Evolutionary conservation across 2,329 filamentous ascomycete genomes (phyloP), one percentile per base, ranked within the genome.

Genomic region (Esteya vermicola): DNA sequence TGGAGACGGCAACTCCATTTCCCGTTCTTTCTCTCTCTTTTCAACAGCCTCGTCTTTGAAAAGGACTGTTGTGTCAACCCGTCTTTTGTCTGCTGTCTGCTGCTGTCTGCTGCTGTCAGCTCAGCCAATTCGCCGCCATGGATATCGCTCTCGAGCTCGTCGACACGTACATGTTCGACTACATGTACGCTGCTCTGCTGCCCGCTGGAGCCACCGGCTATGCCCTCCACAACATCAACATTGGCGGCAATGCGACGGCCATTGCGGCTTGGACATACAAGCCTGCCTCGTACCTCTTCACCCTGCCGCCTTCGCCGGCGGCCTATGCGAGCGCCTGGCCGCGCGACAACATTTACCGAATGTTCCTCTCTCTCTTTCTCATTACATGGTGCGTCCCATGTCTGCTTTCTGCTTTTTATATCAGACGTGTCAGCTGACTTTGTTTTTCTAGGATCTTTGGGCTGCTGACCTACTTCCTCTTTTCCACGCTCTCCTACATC

Each of bases 131-230:
- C 16, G 23, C 42, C 39, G 30, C 38, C 42, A 95, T 96, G 89
- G 89, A 96, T 68, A 76, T 95, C 62, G 76, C 91, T 34, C 80
- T 95, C 49, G 88, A 95, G 62, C 52, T 88, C 44, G 72, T 75
- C 61, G 89, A 96, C 62, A 84, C 79, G 51, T 85, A 81, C 54
- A 53, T 88, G 47, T 81, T 81, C 59, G 89, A 96, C 63, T 74
- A 79, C 50, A 51, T 82, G 43, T 95, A 93, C 57, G 79, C 86
- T 37, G 67, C 63, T 27, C 50, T 81, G 6, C 64, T 83, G n/a
- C 86, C 66, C 12, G 64, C 66, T n/a, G n/a, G n/a, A 22, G 68
- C 66, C 16, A 71, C 70, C 53, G 67, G 72, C 54, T 32, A 33
- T 6, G 7, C 7, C 18, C 34, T 38, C 14, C 14, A 18, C 9